A percentile compares a stretch with the other conserved stretches of the same genome.
Evolutionary conservation across 306 rosid genomes (phyloP).

Genomic region (Myrica gale): DNA sequence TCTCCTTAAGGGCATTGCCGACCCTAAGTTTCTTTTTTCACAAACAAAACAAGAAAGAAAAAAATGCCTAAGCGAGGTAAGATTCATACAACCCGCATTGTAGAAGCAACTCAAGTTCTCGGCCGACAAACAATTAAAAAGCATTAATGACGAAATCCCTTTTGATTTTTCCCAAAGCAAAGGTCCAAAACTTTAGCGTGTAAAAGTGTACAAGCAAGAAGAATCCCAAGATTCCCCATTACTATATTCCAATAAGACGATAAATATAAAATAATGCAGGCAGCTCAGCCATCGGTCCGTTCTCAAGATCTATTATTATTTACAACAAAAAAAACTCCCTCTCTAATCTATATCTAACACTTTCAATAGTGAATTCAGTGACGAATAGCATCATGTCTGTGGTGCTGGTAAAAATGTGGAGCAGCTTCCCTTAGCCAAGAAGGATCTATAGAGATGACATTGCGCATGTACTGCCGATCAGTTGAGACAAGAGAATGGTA

Average conservation of each 20-base stretch:
- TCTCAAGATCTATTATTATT: neutral
- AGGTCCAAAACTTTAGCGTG: neutral
- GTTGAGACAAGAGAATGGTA: conserved; percentile 81
- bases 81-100: no score
- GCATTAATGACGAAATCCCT: no score
- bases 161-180: neutral
- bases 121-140: no score
- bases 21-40: no score
- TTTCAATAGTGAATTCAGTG: conserved; percentile 18
- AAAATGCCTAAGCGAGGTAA: no score
- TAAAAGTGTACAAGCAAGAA: neutral
- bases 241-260: neutral
- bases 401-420: conserved; percentile 81
- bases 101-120: no score
- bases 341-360: neutral
- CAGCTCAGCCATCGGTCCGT: neutral
- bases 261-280: neutral
- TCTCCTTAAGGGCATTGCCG: no score
- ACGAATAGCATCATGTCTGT: conserved; percentile 44
- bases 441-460: conserved; percentile 73
- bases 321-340: neutral
- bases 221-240: neutral
- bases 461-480: conserved; percentile 86
- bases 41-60: no score
- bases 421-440: conserved; percentile 81